A percentile compares a stretch with the other conserved stretches of the same genome.
Conservation (phyloP, 192 early-diverging fungal genomes). For the Coemansia erecta region DNA sequence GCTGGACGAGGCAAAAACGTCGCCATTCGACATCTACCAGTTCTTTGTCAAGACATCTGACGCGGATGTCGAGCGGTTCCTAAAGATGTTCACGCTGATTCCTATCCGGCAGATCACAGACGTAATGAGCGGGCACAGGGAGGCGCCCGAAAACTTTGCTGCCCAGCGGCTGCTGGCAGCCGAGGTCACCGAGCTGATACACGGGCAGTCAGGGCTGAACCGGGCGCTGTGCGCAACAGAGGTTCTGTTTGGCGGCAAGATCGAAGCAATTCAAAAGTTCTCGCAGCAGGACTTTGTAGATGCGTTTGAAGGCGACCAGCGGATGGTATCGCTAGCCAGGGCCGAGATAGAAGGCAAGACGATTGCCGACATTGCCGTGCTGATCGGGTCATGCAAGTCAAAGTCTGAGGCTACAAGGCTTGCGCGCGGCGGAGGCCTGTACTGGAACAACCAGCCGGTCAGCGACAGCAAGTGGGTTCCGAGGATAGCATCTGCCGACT, state of each 20-base stretch:
- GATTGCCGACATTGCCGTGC: conserved; percentile 61
- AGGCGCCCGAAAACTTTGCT: conserved; percentile 62
- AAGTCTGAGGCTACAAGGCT: conserved; percentile 78
- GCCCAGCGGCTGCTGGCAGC: conserved; percentile 77
- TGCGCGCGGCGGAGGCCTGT: conserved; percentile 76
- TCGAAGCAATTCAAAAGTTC: conserved; percentile 21
- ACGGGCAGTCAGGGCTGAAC: conserved; percentile 69
- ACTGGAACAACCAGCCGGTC: conserved; percentile 52
- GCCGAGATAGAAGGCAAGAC: conserved; percentile 49
- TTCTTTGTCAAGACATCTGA: conserved; percentile 88
- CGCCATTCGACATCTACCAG: conserved; percentile 91
- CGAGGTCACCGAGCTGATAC: conserved; percentile 88
- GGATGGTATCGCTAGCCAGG: conserved; percentile 55
- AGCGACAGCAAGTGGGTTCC: conserved; percentile 37
- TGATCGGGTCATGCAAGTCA: conserved; percentile 62
- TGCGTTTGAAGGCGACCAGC: conserved; percentile 69
- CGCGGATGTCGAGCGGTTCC: conserved; percentile 69
- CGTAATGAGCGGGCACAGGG: conserved; percentile 63
- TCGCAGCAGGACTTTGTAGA: conserved; percentile 57
- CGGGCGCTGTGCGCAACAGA: conserved; percentile 69
- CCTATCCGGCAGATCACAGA: conserved; percentile 58
- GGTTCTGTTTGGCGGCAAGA: conserved; percentile 68
- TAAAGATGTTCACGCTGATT: conserved; percentile 82
- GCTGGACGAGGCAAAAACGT: conserved; percentile 78
- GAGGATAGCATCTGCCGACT: conserved; percentile 28